Evolutionary conservation across 2,329 filamentous ascomycete genomes (phyloP), one percentile per base, ranked within the genome.

Genomic region (Podosphaera aphanis): DNA sequence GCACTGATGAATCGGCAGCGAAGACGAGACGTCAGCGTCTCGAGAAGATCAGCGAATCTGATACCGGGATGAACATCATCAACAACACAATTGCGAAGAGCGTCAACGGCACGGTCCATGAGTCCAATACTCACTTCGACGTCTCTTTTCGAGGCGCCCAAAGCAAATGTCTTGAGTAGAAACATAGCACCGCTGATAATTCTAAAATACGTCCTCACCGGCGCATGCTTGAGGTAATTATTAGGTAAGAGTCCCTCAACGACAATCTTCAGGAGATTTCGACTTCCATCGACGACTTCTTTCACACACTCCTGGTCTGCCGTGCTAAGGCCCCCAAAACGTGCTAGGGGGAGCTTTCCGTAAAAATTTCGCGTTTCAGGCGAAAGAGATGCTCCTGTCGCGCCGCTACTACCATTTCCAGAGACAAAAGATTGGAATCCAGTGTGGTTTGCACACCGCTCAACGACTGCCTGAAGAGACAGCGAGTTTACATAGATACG

Each of bases 401-500:
- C 54, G 37, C 13, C 16, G 18, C 10, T 19, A 27, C 21, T 15
- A 2, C 11, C 16, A 27, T 3, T 59, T 61, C 31, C 60, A 42
- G 49, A 29, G n/a, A 53, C 49, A 43, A 52, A 53, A 21, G 57
- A 51, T 23, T 57, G 60, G n/a, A 61, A 63, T 48, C 66, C 66
- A 18, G 77, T 76, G 51, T 86, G 80, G 49, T 72, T 85, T 5
- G 84, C 88, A 62, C 83, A 93, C 49, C 86, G 75, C 62, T 94
- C 88, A 5, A 95, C 84, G 2, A 95, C 85, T 19, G 90, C 90
- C 63, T 98, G 90, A 1, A 98, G 66, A 2, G 86, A 86, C 1
- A 98, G 68, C 0, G 86, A 93, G 60, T 95, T 94, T 64, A 94
- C 73, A 58, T 95, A 95, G 44, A 94, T 81, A 56, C 88, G 75